Conservation (phyloP, 2,329 filamentous ascomycete genomes). For the Fusarium bactridioides region DNA sequence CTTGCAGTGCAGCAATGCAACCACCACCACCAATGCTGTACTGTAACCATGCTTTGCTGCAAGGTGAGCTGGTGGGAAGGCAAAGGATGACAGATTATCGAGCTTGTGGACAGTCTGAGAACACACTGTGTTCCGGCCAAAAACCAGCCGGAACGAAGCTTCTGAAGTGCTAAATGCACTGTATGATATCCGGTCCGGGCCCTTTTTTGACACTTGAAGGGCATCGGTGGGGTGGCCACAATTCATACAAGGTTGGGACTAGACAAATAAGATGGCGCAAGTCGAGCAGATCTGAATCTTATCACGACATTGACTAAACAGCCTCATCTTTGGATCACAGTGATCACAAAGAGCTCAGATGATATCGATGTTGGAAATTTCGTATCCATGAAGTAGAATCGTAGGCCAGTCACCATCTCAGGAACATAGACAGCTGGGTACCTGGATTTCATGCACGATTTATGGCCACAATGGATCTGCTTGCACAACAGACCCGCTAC, state of each 20-base stretch:
- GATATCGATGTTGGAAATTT: background rate
- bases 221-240: conserved; percentile 26
- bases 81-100: conserved; percentile 16
- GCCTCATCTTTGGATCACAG: background rate
- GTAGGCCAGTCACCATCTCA: conserved; percentile 9
- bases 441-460: conserved; percentile 35
- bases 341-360: background rate
- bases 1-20: conserved; percentile 24
- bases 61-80: conserved; percentile 39
- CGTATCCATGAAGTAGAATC: background rate
- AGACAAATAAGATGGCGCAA: conserved; percentile 35
- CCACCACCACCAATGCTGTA: conserved; percentile 26
- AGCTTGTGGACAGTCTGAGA: conserved; percentile 20
- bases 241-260: conserved; percentile 24
- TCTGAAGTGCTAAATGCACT: conserved; percentile 10
- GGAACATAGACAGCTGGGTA: conserved; percentile 32
- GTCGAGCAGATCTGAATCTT: conserved; percentile 21
- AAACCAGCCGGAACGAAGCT: background rate
- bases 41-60: conserved; percentile 40
- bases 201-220: conserved; percentile 15
- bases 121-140: background rate
- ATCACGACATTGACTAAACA: conserved; percentile 15
- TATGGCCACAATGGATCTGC: conserved; percentile 40
- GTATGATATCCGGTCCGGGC: conserved; percentile 20
- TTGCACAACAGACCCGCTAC: conserved; percentile 37